Evolutionary conservation across 1,284 basidiomycete species (phyloP).

Genomic region (Cryptococcus sp.): DNA sequence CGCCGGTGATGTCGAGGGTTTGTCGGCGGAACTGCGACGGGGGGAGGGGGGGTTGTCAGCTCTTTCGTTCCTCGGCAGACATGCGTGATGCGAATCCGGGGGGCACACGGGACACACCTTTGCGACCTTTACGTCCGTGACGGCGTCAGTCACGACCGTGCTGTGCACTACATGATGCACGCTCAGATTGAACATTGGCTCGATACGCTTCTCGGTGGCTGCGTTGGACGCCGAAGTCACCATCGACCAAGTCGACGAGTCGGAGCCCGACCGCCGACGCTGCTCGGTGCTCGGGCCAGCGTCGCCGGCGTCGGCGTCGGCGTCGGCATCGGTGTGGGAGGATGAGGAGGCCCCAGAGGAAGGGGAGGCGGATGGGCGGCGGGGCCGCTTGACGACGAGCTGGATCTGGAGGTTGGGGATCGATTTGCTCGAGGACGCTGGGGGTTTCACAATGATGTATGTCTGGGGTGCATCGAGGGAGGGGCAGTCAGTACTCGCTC

Average conservation of each 20-base stretch:
- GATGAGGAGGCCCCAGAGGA: conserved; percentile 5
- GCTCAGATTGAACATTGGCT: conserved; percentile 89
- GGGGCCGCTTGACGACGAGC: conserved; percentile 57
- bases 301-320: background rate
- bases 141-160: conserved; percentile 64
- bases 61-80: too few species aligned
- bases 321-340: conserved; percentile 2
- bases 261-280: conserved; percentile 24
- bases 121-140: conserved; percentile 91
- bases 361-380: conserved; percentile 5
- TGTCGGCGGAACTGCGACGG: conserved; percentile 65
- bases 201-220: conserved; percentile 58
- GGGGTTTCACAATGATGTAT: conserved; percentile 55
- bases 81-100: too few species aligned
- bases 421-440: conserved; percentile 56
- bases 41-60: background rate
- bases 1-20: conserved; percentile 73
- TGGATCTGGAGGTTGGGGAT: conserved; percentile 85
- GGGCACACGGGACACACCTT: conserved; percentile 50
- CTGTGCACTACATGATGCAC: conserved; percentile 87
- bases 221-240: conserved; percentile 15
- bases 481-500: background rate
- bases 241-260: conserved; percentile 26
- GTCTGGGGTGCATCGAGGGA: conserved; percentile 55
- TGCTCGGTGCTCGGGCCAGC: background rate